Base-by-base conservation (phyloP, 768 basidiomycete genomes). In the Trametes elegans region DNA sequence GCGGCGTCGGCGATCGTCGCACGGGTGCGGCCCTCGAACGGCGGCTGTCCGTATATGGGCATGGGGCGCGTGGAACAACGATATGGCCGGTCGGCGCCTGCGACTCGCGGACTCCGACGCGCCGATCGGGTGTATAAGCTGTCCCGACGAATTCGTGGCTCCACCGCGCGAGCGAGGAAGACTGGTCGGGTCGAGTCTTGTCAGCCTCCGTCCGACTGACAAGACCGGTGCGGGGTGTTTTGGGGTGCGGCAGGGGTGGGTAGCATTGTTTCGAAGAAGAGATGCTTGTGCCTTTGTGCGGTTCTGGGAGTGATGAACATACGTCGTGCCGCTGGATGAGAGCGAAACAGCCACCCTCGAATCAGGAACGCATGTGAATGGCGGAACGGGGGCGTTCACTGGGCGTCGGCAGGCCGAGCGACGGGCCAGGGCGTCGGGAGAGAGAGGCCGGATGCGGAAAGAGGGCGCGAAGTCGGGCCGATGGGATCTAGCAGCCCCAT, bases 401-500 rank as follows among this genome's bases (percentile, higher is more conserved):
- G 53, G 44, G 28, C 36, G 42, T 45, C 47, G 35, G 42, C 29
- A 24, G 44, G 55, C 49, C 48, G 55, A 50, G 36, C 43, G 36
- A 36, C 35, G 14, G 36, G 36, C 55, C 55, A 45, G 18, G 26
- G n/a, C 18, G 35, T 56, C 55, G 55, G 55, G 28, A 21, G 9
- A 38, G 27, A 27, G 43, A 19, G 23, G 14, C 55, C 43, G 42
- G 42, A 57, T 39, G 21, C 28, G 48, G 55, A 57, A 50, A 57
- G 10, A 45, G 55, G 55, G 55, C 55, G 49, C 55, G 42, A 50
- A 49, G 41, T 36, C 34, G 55, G 55, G 42, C 23, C 55, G 55
- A 57, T 57, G 42, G 14, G 55, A 57, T 57, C 55, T 49, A 45
- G 49, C 44, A 18, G 42, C 35, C 28, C 49, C 47, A 56, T 56